Base-by-base conservation (phyloP, 129 eudicot species). In the Chrysanthemum makinoi region DNA sequence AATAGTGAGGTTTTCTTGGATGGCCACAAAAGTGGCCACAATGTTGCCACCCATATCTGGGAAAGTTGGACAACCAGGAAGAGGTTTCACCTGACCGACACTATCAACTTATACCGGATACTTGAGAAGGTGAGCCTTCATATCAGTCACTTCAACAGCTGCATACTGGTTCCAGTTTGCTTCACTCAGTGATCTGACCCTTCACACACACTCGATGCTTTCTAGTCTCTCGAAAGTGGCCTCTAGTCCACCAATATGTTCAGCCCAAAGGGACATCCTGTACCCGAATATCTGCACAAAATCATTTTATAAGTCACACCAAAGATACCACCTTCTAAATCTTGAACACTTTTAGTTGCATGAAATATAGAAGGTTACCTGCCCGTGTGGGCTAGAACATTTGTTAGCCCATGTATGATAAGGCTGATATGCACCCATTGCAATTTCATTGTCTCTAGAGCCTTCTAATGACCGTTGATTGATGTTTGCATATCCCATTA, bases 391-490 rank as follows among this genome's bases (percentile, higher is more conserved):
- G 43, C 72, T 68, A 53, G 72, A 69, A 50, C 43, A 81, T 69
- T 73, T 83, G 67, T 67, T 66, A 15, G 84, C 98, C 98, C 98
- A 93, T 6, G 96, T 87, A 80, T 93, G 77, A 52, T 70, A 68
- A 46, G 98, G 98, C 75, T 93, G 96, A 83, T 93, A 93, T 44
- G 96, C 98, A 50, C 98, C 98, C 98, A 93, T 89, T 2, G 98
- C 95, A 7, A 89, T 89, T 74, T 93, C 98, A 68, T 90, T 93
- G 79, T 93, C 98, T 68, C 96, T 80, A 22, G 98, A 87, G 46
- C 98, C 98, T 77, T 93, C 98, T 65, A 93, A 74, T 20, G 98
- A 93, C 4, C 96, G 91, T 72, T 93, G 98, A 68, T 93, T 93
- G 63, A 93, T 93, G 83, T 93, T 93, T 66, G 98, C 98, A 35